Base-by-base conservation (phyloP, 345 rosid species). In the Dovyalis caffra region DNA sequence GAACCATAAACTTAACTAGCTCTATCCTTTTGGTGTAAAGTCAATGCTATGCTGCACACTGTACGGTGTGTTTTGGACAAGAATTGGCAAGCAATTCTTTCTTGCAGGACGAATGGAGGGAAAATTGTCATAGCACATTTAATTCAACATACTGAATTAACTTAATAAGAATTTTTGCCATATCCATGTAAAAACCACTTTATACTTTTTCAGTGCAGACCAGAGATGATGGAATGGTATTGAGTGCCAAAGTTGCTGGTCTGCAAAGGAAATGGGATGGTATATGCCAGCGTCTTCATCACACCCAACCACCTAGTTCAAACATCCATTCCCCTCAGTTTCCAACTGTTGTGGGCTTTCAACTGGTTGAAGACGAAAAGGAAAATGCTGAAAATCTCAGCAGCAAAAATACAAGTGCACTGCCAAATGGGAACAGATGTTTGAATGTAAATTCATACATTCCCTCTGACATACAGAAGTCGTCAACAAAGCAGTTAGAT, bases 261-360 rank as follows among this genome's bases (percentile, higher is more conserved):
- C 66, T 87, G 74, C 86, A 83, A 81, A 87, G 68, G 77, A 89
- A 90, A 79, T 90, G 92, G 92, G 79, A 84, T 23, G 85, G 83
- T 60, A 83, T 79, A 69, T 89, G 92, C 51, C 86, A 81, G 32
- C 77, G 83, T 53, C 85, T 86, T 74, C 97, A 91, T 66, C 86
- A 83, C 80, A 1, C 79, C 81, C 66, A 77, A 81, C 12, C 79
- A 79, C 11, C 71, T 83, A 60, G 84, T 77, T 71, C 70, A 77
- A 57, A 21, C 25, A 51, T 70, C 74, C 57, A 78, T 75, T 8
- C 18, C 63, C 11, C 26, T 51, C 58, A 73, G 63, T 70, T 74
- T 87, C 53, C 85, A 78, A 34, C 77, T 80, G 60, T 79, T 20
- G 74, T 57, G 60, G 64, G 57, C 45, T 35, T 58, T 23, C 71